Conservation (phyloP, 108 stramenopile species). For the Poteriospumella lacustris region DNA sequence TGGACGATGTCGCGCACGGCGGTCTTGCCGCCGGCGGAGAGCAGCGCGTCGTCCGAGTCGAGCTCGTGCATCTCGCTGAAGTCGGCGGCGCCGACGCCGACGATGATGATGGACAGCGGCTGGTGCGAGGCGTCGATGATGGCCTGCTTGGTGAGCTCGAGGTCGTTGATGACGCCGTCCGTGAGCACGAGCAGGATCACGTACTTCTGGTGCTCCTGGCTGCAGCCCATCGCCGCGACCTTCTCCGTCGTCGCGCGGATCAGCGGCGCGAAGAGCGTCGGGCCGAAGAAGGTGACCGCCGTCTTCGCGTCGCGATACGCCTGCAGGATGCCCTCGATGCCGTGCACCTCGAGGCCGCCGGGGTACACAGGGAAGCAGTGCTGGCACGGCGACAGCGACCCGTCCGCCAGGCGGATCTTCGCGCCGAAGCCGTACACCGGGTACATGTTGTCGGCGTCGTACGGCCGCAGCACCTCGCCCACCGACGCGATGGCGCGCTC, state of each 20-base stretch:
- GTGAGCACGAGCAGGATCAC: constrained; percentile 72
- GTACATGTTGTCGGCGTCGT: background rate
- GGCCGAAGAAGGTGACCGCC: constrained; percentile 57
- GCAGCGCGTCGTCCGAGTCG: too few relatives aligned
- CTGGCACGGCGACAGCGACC: background rate
- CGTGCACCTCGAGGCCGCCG: background rate
- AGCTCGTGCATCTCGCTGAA: too few relatives aligned
- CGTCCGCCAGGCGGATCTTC: background rate
- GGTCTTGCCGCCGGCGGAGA: too few relatives aligned
- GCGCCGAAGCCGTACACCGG: background rate
- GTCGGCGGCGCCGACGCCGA: too few relatives aligned
- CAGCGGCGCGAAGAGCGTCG: constrained; percentile 49
- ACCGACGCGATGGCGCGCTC: constrained; percentile 53
- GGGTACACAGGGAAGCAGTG: background rate
- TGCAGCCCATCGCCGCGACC: constrained; percentile 53
- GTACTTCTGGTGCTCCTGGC: constrained; percentile 58
- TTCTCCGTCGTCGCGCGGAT: constrained; percentile 36
- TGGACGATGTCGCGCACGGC: too few relatives aligned
- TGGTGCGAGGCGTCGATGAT: constrained; percentile 55
- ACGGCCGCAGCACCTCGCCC: background rate
- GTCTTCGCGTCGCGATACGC: constrained; percentile 61
- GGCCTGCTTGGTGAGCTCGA: constrained; percentile 64
- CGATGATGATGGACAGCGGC: constrained; percentile 68
- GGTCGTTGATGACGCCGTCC: constrained; percentile 71
- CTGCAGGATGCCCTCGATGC: constrained; percentile 35